Evolutionary conservation across 1,284 basidiomycete species (phyloP).

Genomic region (Puccinia horiana): DNA sequence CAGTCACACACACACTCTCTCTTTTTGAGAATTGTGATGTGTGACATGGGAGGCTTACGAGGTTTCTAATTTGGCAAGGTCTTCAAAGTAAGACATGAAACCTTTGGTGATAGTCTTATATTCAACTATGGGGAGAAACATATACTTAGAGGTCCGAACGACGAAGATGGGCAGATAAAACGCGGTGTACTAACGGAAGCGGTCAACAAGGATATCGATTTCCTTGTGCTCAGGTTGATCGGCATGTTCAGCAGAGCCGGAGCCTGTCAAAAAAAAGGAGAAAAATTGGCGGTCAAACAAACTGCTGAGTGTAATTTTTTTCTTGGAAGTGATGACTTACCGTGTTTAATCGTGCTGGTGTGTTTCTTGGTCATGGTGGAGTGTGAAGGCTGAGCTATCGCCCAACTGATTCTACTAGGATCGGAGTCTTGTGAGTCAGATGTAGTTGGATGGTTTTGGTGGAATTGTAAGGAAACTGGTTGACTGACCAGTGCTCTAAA

Average conservation of each 20-base stretch:
- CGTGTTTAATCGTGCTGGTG: constrained; percentile 10
- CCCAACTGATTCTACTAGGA: not conserved
- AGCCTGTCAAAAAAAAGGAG: not conserved
- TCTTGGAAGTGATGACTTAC: not conserved
- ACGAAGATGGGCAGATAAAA: no score
- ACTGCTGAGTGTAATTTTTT: not conserved
- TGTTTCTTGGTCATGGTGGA: constrained; percentile 21
- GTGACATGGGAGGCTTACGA: constrained; percentile 1
- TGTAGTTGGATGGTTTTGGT: not conserved
- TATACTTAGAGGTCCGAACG: not conserved
- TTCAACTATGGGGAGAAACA: constrained; percentile 15
- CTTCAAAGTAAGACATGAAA: constrained; percentile 42
- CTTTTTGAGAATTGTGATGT: not conserved
- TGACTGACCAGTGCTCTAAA: not conserved
- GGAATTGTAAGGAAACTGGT: not conserved
- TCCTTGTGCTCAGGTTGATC: constrained; percentile 45
- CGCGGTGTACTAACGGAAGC: constrained; percentile 17
- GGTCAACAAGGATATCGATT: constrained; percentile 42
- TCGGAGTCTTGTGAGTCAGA: not conserved
- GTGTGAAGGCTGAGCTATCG: not conserved
- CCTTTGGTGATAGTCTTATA: constrained; percentile 48
- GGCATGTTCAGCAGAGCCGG: constrained; percentile 41
- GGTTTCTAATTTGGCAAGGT: constrained; percentile 38
- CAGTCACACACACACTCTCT: not conserved
- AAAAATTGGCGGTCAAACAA: not conserved